Evolutionary conservation across 2,329 filamentous ascomycete species (phyloP).

Genomic region (Fusarium brevicatenulatum): DNA sequence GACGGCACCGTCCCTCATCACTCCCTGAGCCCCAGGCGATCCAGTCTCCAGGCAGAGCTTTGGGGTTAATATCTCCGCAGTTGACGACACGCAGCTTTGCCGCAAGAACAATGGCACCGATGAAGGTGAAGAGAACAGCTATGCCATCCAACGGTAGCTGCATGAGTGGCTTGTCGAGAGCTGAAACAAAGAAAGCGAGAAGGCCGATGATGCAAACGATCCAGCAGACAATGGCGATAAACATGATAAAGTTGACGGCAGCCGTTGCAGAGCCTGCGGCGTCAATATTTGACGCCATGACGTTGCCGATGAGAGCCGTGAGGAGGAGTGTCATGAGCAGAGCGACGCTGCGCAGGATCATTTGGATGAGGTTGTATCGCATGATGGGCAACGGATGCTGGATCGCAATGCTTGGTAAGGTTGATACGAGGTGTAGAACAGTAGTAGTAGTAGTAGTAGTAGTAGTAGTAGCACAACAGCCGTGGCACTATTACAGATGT

Average conservation of each 20-base stretch:
- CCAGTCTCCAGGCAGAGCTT: slow-evolving; percentile 55
- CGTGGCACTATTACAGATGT: background rate
- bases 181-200: slow-evolving; percentile 63
- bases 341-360: slow-evolving; percentile 60
- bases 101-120: slow-evolving; percentile 75
- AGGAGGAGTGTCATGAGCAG: slow-evolving; percentile 63
- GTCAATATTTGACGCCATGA: slow-evolving; percentile 62
- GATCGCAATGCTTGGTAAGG: slow-evolving; percentile 4
- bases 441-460: background rate
- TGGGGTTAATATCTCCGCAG: slow-evolving; percentile 65
- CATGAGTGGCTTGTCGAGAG: slow-evolving; percentile 62
- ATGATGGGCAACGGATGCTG: slow-evolving; percentile 37
- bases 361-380: slow-evolving; percentile 54
- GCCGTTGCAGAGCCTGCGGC: slow-evolving; percentile 55
- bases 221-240: slow-evolving; percentile 74
- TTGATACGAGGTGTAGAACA: background rate
- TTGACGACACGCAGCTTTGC: slow-evolving; percentile 75
- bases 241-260: slow-evolving; percentile 74
- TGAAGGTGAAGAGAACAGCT: slow-evolving; percentile 75
- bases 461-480: background rate
- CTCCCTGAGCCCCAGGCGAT: slow-evolving; percentile 71
- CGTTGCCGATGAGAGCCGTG: slow-evolving; percentile 67
- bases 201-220: slow-evolving; percentile 72
- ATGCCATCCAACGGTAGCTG: slow-evolving; percentile 66
- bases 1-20: slow-evolving; percentile 73